Evolutionary conservation across 2,329 filamentous ascomycete species (phyloP).

Genomic region (Triangularia setosa): DNA sequence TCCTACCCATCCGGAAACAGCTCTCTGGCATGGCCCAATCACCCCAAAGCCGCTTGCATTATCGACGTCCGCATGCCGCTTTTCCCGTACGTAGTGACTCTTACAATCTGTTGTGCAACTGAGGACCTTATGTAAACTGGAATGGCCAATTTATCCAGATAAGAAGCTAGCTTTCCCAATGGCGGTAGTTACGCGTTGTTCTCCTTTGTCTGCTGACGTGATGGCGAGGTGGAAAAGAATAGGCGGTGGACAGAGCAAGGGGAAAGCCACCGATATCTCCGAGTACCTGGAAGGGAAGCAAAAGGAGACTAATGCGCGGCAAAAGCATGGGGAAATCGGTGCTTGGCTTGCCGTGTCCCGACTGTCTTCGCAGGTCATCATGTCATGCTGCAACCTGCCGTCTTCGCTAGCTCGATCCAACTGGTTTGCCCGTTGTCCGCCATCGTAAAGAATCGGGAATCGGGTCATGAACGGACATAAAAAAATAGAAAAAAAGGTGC

Average conservation of each 20-base stretch:
- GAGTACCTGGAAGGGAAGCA: not conserved
- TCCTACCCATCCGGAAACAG: not conserved
- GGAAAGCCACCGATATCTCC: constrained; percentile 3
- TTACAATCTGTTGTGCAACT: not conserved
- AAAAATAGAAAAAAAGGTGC: not conserved
- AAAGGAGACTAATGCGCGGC: not conserved
- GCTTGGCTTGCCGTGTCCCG: not conserved
- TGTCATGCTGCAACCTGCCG: not conserved
- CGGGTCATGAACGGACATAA: not conserved
- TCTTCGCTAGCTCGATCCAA: not conserved
- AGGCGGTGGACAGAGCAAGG: not conserved
- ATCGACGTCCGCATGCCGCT: not conserved
- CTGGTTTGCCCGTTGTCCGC: not conserved
- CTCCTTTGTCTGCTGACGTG: not conserved
- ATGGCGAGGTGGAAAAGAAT: not conserved
- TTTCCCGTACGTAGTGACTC: not conserved
- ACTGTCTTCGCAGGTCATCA: not conserved
- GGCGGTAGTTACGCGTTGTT: not conserved
- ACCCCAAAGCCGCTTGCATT: not conserved
- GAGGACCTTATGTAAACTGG: not conserved
- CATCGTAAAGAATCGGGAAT: not conserved
- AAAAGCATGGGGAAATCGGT: not conserved
- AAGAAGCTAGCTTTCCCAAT: not conserved
- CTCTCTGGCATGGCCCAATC: not conserved
- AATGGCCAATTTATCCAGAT: not conserved